Evolutionary conservation across 352 stramenopile species (phyloP), one percentile per base, ranked within the genome.

Genomic region (Phytopythium kandeliae): DNA sequence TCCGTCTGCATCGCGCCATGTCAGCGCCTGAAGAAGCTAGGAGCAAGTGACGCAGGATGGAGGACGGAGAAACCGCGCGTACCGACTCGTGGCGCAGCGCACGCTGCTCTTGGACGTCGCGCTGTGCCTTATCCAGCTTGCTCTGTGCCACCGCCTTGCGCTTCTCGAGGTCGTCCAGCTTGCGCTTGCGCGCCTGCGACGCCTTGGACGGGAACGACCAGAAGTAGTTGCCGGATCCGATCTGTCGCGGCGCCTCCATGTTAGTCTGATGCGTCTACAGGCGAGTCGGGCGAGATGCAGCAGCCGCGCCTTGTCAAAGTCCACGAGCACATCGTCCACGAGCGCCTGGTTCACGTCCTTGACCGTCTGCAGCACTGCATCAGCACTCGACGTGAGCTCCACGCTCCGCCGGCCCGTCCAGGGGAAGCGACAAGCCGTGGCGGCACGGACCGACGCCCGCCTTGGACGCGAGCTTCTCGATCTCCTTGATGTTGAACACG

Each of bases 261-360:
- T 26, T 34, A 44, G 16, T n/a, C 16, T 36, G 11, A 34, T 51
- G 13, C 5, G 1, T 17, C 16, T 0, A 51, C 15, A 38, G 7
- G 8, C 40, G 30, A 46, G 2, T 5, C 9, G 9, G 28, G 31
- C 15, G 7, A 15, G 31, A 16, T 3, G 7, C 11, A 4, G 31
- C 31, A 16, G 11, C 7, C 22, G 37, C 15, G 82, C 77, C 65
- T 94, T 94, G 44, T 94, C 80, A 50, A 67, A 89, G 58, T 94
- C 83, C 17, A 94, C 83, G 37, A 92, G 72, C 1, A 51, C 69
- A 43, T 94, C 83, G 48, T 94, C 83, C 36, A 92, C 80, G 7
- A 94, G 71, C 51, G 80, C 83, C 53, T 94, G 83, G 60, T 94
- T 94, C 48, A 94, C 83, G 38, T 94, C 83, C 58, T 92, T 94